Percentiles rank a stretch among this genome's conserved stretches.
Conservation (phyloP, 805 yeast genomes). For the Zygotorulaspora chibaensis region DNA sequence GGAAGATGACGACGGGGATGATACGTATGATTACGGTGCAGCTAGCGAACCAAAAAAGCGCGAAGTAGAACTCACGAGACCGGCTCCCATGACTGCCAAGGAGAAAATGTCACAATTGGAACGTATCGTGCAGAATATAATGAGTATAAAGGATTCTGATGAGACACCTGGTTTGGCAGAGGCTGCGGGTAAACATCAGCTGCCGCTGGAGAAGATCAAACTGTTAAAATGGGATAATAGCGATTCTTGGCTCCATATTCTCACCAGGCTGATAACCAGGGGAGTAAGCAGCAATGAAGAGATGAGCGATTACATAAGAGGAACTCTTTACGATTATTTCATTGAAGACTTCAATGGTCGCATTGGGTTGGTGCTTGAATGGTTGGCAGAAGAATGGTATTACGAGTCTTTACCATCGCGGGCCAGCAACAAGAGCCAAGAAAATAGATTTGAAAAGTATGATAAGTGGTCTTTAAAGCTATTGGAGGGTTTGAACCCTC, state of each 20-base stretch:
- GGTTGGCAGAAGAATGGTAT: constrained; percentile 97
- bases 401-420: constrained; percentile 38
- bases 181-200: constrained; percentile 19
- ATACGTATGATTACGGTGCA: constrained; percentile 31
- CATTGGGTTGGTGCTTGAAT: constrained; percentile 73
- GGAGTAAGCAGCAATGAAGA: constrained; percentile 52
- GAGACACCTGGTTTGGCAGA: constrained; percentile 14
- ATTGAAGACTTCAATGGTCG: constrained; percentile 66
- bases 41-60: constrained; percentile 9
- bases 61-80: constrained; percentile 30
- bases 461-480: constrained; percentile 64
- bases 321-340: constrained; percentile 66
- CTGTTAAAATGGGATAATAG: constrained; percentile 53
- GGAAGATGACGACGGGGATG: constrained; percentile 31
- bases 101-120: constrained; percentile 56
- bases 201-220: constrained; percentile 24
- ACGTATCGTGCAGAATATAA: constrained; percentile 43
- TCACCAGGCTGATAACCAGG: constrained; percentile 76
- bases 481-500: constrained; percentile 77
- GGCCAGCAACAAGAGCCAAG: neutral
- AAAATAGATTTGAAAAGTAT: constrained; percentile 44
- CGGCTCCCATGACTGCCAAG: constrained; percentile 46
- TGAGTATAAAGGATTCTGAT: constrained; percentile 18
- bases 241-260: constrained; percentile 71
- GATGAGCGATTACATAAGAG: constrained; percentile 60